These are phyloP conservation scores for Herpetomonas tarakana DNA, from an alignment of 208 protist genomes.

Conservation along the genomic window DNA sequence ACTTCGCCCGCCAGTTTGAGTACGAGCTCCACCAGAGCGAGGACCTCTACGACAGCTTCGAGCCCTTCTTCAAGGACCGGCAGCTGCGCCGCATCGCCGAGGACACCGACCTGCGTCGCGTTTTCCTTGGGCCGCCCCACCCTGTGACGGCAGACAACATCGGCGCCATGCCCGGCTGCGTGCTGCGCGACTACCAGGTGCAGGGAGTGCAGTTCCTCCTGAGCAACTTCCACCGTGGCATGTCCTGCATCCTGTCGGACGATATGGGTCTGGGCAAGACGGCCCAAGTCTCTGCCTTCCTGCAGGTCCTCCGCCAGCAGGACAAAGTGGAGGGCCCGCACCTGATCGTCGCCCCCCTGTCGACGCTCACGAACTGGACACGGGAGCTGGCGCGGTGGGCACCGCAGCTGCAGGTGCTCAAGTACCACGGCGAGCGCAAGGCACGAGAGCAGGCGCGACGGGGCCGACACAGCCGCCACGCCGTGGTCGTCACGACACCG, in stretches of 20 bases:
- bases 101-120: slow-evolving; percentile 12
- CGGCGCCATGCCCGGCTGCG: slow-evolving; percentile 38
- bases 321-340: slow-evolving; percentile 91
- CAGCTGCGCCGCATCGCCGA: slow-evolving; percentile 37
- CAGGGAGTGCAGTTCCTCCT: slow-evolving; percentile 95
- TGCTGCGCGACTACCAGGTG: slow-evolving; percentile 94
- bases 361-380: slow-evolving; percentile 94
- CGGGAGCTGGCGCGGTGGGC: slow-evolving; percentile 88
- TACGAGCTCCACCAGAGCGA: slow-evolving; percentile 49
- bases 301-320: slow-evolving; percentile 71
- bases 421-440: slow-evolving; percentile 88
- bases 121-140: slow-evolving; percentile 37
- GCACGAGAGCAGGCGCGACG: slow-evolving; percentile 28
- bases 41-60: slow-evolving; percentile 45
- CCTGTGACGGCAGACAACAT: slow-evolving; percentile 22
- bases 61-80: slow-evolving; percentile 73
- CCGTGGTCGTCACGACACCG: slow-evolving; percentile 96
- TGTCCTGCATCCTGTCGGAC: slow-evolving; percentile 93
- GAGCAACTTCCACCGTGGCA: slow-evolving; percentile 76
- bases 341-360: slow-evolving; percentile 94
- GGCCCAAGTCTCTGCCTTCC: slow-evolving; percentile 92
- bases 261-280: slow-evolving; percentile 99
- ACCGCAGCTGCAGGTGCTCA: slow-evolving; percentile 87
- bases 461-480: slow-evolving; percentile 50
- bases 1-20: slow-evolving; percentile 69